A percentile compares a stretch with the other conserved stretches of the same genome.
Evolutionary conservation across 2,329 filamentous ascomycete genomes (phyloP).

Genomic region (Balansia obtecta): DNA sequence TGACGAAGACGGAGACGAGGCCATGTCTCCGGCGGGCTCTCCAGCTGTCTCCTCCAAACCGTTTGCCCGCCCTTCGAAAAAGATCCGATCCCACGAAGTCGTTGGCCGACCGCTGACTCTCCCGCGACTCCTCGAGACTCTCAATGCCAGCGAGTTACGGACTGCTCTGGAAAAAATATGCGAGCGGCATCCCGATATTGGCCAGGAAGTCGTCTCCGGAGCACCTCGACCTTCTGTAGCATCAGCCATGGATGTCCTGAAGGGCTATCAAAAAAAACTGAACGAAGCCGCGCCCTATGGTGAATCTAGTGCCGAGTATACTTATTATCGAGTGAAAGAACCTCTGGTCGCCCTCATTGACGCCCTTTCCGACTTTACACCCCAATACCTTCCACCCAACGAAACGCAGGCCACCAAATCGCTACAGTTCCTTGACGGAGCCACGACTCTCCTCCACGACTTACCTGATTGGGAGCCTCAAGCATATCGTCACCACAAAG

Average conservation of each 20-base stretch:
- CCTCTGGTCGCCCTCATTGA: slow-evolving; percentile 71
- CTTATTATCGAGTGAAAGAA: slow-evolving; percentile 84
- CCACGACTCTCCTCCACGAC: slow-evolving; percentile 78
- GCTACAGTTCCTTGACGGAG: slow-evolving; percentile 77
- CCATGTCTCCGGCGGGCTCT: slow-evolving; percentile 72
- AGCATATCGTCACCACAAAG: slow-evolving; percentile 82
- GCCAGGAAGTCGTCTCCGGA: slow-evolving; percentile 68
- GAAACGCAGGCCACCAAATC: slow-evolving; percentile 76
- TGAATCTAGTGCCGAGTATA: slow-evolving; percentile 77
- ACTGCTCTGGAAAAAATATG: slow-evolving; percentile 83
- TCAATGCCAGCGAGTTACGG: slow-evolving; percentile 74
- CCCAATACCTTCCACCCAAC: slow-evolving; percentile 85
- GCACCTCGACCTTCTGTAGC: slow-evolving; percentile 80
- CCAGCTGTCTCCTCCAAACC: slow-evolving; percentile 60
- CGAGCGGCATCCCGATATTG: slow-evolving; percentile 76
- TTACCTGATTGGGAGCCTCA: slow-evolving; percentile 86
- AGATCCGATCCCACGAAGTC: slow-evolving; percentile 51
- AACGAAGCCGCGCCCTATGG: slow-evolving; percentile 76
- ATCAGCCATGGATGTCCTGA: slow-evolving; percentile 68
- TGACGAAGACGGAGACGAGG: slow-evolving; percentile 71
- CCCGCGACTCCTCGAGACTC: slow-evolving; percentile 78
- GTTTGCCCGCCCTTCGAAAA: slow-evolving; percentile 55
- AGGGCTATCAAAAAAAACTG: slow-evolving; percentile 68
- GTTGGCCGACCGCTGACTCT: slow-evolving; percentile 42
- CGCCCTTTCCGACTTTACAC: slow-evolving; percentile 85